Evolutionary conservation across 805 yeast genomes (phyloP), one percentile per base, ranked within the genome.

Genomic region (Maudiozyma bulderi): DNA sequence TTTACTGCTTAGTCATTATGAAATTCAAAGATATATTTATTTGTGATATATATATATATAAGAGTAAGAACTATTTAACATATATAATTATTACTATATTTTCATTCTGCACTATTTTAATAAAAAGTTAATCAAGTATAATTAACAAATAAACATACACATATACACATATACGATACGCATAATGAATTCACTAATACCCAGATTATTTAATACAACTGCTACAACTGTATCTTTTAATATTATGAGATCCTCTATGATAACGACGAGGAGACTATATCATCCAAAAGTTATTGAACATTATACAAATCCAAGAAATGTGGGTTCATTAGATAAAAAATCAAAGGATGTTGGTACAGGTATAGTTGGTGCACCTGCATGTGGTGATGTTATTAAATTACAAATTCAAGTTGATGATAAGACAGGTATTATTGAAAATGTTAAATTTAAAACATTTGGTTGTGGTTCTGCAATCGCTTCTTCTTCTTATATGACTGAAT

Each of bases 381-480:
- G 99, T 72, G 99, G 99, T 49, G 99, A 93, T 73, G 99, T 93
- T 43, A 93, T 93, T 96, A 84, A 95, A 71, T 76, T 93, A 55
- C 98, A 93, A 68, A 93, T 93, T 62, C 81, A 90, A 66, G 99
- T 93, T 8, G 83, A 84, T 55, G 97, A 90, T 60, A 82, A 77
- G 50, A 81, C 95, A 28, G 99, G 99, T 1, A 75, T 86, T 47
- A 93, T 93, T 58, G 81, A 86, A 67, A 96, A 93, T 66, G 99
- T 91, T 54, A 91, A 89, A 69, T 93, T 93, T 72, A 93, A 93
- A 78, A 93, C 99, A 4, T 93, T 93, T 72, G 99, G 99, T n/a
- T 93, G 99, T 67, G 99, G 99, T 43, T 82, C 93, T 2, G 99
- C 99, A 47, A 93, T 93, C 66, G 99, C 99, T 1, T 86, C 95